Conservation (phyloP, 2,329 filamentous ascomycete species). For the Fusarium sp. region DNA sequence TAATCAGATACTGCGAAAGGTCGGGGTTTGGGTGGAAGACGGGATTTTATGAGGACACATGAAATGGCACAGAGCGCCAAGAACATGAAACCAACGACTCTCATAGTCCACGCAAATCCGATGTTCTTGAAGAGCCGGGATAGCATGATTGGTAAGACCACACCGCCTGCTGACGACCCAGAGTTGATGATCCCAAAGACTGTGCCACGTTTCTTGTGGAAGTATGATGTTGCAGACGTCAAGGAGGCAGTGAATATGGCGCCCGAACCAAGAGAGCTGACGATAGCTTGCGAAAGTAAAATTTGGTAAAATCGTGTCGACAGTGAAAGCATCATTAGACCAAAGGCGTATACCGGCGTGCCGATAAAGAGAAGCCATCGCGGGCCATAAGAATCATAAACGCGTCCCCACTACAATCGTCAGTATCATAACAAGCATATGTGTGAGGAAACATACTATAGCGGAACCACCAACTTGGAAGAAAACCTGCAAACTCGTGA, state of each 20-base stretch:
- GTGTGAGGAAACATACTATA: too few species aligned
- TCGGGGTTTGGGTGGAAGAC: accelerated
- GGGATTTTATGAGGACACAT: background rate
- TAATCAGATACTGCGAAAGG: background rate
- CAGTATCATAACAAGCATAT: too few species aligned
- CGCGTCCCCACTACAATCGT: background rate
- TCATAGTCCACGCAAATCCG: background rate
- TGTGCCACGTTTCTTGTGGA: background rate
- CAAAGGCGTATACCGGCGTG: background rate
- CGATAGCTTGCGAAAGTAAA: accelerated
- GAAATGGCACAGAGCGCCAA: background rate
- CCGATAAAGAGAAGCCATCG: background rate
- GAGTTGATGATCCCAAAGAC: constrained; percentile 1
- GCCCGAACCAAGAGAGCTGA: background rate
- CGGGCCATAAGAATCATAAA: background rate
- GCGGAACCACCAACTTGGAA: background rate
- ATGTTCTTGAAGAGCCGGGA: accelerated
- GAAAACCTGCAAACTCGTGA: background rate
- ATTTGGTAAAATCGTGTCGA: background rate
- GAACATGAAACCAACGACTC: background rate
- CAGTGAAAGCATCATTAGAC: background rate
- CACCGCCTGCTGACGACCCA: background rate
- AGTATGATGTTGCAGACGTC: background rate
- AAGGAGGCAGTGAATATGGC: accelerated
- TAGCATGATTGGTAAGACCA: background rate